Evolutionary conservation across 192 early-diverging fungal genomes (phyloP).

Genomic region (Funneliformis geosporum): DNA sequence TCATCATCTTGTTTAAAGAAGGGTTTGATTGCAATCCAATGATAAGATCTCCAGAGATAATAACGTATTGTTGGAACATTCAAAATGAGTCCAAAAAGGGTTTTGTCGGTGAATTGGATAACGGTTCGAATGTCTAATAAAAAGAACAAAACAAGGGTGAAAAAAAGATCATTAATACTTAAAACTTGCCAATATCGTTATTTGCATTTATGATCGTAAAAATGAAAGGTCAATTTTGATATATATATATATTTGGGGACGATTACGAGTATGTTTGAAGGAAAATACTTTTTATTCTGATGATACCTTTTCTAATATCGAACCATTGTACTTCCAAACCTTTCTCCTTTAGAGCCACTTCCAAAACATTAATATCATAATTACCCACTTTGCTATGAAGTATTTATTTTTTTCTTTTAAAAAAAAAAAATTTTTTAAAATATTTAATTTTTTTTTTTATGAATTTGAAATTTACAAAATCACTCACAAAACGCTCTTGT

Average conservation of each 20-base stretch:
- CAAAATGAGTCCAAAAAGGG: conserved; percentile 28
- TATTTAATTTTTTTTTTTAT: neutral
- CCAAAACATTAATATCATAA: conserved; percentile 32
- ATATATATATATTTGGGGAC: too few relatives aligned
- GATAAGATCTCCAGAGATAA: conserved; percentile 16
- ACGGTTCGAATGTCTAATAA: conserved; percentile 29
- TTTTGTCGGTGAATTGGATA: conserved; percentile 28
- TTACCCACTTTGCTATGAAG: conserved; percentile 11
- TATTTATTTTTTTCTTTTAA: neutral
- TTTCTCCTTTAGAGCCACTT: conserved; percentile 5
- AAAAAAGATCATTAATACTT: too few relatives aligned
- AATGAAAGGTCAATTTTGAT: neutral
- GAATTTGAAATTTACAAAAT: neutral
- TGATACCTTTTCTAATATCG: conserved; percentile 28
- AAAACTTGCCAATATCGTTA: neutral
- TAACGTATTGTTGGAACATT: neutral
- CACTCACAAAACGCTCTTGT: conserved; percentile 29
- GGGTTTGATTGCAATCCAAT: conserved; percentile 33
- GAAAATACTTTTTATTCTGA: neutral
- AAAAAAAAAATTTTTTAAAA: neutral
- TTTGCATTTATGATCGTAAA: neutral
- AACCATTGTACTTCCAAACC: conserved; percentile 30
- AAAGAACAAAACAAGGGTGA: too few relatives aligned
- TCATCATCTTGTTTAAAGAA: neutral
- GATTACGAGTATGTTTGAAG: too few relatives aligned